Base-by-base conservation (phyloP, 2,329 filamentous ascomycete genomes). In the Colletotrichum cuscutae region DNA sequence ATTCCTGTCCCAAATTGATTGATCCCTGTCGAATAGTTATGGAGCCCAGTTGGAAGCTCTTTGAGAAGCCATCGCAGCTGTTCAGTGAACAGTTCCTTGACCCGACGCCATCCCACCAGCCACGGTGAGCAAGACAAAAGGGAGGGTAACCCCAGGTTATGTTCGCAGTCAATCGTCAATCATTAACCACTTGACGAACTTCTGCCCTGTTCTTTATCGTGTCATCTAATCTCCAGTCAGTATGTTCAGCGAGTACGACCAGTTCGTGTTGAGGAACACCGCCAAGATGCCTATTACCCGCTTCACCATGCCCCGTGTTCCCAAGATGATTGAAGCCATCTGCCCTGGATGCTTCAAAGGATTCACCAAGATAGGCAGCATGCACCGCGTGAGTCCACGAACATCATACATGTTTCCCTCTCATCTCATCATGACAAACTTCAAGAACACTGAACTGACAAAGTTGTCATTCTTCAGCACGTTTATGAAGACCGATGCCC, bases 301-400 rank as follows among this genome's bases (percentile, higher is more conserved):
- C 42, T 49, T 30, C 42, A 53, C 22, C 11, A 53, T 68, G 24
- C 46, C 65, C 30, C 65, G 30, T 19, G 65, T 46, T 8, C 65
- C 65, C 4, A 56, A 56, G 22, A 63, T 63, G 65, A 68, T 68
- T 5, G 65, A 68, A n/a, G 65, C 65, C 58, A 63, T 68, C 58
- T 68, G 65, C 26, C 58, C 65, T 19, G 65, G 65, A 7, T 63
- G 65, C 58, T 68, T 68, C 65, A 68, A 68, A 15, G 54, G 57
- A 2, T 68, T 68, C 15, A 68, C 65, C 42, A 68, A 68, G 32
- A 63, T 68, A 63, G 65, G 65, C n/a, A 63, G 58, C 24, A 68
- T 68, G 65, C 65, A 68, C 32, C 65, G 65, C 30, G 65, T 68
- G 24, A 68, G 65, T 56, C 9, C 19, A 52, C 37, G 9, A 19